Evolutionary conservation across 2,329 filamentous ascomycete species (phyloP), one percentile per base, ranked within the genome.

Genomic region (Xylaria digitata): DNA sequence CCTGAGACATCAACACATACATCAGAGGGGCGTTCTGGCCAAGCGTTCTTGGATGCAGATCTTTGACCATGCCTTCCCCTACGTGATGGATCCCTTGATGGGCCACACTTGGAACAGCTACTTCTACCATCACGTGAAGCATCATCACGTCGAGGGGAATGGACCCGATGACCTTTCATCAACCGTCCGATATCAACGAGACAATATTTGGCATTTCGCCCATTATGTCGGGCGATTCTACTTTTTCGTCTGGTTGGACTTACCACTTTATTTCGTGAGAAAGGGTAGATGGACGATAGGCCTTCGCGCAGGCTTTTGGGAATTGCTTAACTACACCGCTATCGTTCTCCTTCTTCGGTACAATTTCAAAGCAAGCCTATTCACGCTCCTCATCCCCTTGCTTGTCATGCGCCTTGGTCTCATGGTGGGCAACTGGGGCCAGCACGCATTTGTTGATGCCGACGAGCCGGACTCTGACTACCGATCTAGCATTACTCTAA

Each of bases 71-170:
- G 59, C 84, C 1, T 94, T 94, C 72, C 92, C 92, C 0, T 95
- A 93, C 75, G 78, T 94, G 46, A 82, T 88, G 11, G 90, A 94
- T 71, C 92, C 92, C 0, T 79, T 95, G 63, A 91, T 93, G 86
- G 92, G 92, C 11, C 92, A 95, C 75, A 94, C 92, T 0, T 94
- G 91, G 91, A 93, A 95, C 79, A 90, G 89, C 1, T 95, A 95
- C 80, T 95, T 86, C 77, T 94, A 93, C 75, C 92, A 95, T 75
- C 92, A 95, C 74, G 91, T 94, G 75, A 95, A 95, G 82, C 91
- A 94, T 75, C 92, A 95, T 75, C 92, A 95, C 71, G 89, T 94
- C 62, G 92, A 94, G 79, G 90, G 88, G 68, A 95, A 95, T 73
- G 92, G 92, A 0, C 91, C 91, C 0, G 85, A 90, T 53, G 92